Percentiles rank a stretch among this genome's conserved stretches.
These are phyloP conservation scores for Dacryopinax spathularia DNA, from an alignment of 768 basidiomycete species.

Conservation along the genomic window DNA sequence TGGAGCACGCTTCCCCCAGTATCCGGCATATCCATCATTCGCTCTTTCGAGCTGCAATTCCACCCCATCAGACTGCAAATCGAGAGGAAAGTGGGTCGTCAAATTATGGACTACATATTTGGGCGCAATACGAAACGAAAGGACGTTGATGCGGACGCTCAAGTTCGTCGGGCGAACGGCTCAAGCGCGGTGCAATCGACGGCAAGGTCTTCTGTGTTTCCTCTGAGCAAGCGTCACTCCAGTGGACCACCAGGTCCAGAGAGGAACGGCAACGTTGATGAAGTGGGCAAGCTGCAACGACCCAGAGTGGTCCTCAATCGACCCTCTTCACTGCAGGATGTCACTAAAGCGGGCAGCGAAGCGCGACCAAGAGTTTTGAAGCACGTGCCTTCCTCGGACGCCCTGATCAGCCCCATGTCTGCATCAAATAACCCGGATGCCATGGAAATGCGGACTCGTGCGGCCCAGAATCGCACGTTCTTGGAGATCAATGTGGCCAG, in stretches of 20 bases:
- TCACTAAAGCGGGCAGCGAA: background rate
- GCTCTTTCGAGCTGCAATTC: slow-evolving; percentile 62
- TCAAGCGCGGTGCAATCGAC: slow-evolving; percentile 15
- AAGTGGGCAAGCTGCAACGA: background rate
- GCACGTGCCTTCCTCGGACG: background rate
- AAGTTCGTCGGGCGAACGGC: slow-evolving; percentile 16
- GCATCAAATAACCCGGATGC: slow-evolving; percentile 18
- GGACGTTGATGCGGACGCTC: slow-evolving; percentile 21
- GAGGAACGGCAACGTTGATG: slow-evolving; percentile 7
- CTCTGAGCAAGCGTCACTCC: background rate
- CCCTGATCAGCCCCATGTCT: background rate
- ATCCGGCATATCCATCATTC: slow-evolving; percentile 82
- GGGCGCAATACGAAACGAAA: slow-evolving; percentile 34
- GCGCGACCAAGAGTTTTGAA: slow-evolving; percentile 5
- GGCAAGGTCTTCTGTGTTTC: slow-evolving; percentile 19
- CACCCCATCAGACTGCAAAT: slow-evolving; percentile 80
- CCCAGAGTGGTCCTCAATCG: slow-evolving; percentile 3
- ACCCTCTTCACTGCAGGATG: slow-evolving; percentile 1
- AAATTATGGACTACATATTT: slow-evolving; percentile 84
- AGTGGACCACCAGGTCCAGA: background rate
- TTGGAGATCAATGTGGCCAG: slow-evolving; percentile 63
- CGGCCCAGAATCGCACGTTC: slow-evolving; percentile 63
- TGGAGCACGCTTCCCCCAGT: slow-evolving; percentile 84
- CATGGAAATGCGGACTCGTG: slow-evolving; percentile 39
- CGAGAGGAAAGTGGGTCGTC: slow-evolving; percentile 64